Base-by-base conservation (phyloP, 176 grass and related monocot genomes). In the Bromus sterilis region DNA sequence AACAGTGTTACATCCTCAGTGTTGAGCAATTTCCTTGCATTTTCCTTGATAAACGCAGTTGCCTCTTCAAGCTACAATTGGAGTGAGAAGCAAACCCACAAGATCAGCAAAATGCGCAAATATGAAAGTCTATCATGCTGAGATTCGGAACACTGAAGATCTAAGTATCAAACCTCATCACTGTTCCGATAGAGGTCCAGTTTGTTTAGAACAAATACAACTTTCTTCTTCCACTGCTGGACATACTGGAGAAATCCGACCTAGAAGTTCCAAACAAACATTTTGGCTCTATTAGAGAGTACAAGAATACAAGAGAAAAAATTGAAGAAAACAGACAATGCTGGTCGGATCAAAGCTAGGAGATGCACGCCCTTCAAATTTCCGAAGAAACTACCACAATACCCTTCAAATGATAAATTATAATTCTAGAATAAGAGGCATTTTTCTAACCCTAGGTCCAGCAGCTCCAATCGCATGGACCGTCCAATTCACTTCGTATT, bases 191-290 rank as follows among this genome's bases (percentile, higher is more conserved):
- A 99, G 48, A 99, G 91, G 85, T 99, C 96, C 78, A 90, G 58
- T 88, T 99, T 99, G 80, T 99, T 99, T 68, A 95, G 68, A 62
- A 99, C 79, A 95, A 99, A 99, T 56, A 99, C 87, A 56, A 99
- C 85, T 91, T 95, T 99, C 82, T 99, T 99, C 82, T 93, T 99
- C 93, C 96, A 98, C 80, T 99, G 96, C 29, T 99, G 90, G 6
- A 93, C 67, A 86, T 99, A 99, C 36, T 69, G 82, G 56, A 99
- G 91, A 93, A 99, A 99, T 87, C 70, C 82, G 34, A 99, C 96
- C 96, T 99, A 87, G 41, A 89, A 89, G 56, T 85, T 77, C 58
- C 21, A 11, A 88, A 51, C 16, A 86, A 80, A 11, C 7, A 14
- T n/a, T 79, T 74, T 34, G 71, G 28, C 8, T 74, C 32, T 35